Evolutionary conservation across 306 rosid species (phyloP), one percentile per base, ranked within the genome.

Genomic region (Citrullus mucosospermus): DNA sequence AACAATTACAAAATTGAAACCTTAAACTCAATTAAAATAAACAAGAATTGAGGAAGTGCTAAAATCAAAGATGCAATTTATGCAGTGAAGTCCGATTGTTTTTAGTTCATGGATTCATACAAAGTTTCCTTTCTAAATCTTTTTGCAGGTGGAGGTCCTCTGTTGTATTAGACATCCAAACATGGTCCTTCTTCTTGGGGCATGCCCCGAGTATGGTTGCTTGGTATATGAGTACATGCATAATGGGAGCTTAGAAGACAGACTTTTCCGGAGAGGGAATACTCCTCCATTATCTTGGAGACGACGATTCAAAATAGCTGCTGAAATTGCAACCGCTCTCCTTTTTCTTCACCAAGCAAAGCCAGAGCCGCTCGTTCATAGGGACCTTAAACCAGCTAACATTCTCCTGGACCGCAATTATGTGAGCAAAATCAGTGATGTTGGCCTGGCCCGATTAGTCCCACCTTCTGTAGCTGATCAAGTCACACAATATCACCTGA

Each of bases 111-210:
- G 56, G 18, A 75, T 48, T 17, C 28, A 32, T 75, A 71, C 80
- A 75, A 76, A 28, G 18, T 72, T 50, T 48, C 77, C 77, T 72
- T 50, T 16, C 22, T 48, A 6, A 48, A 48, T 72, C 6, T 9
- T 32, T 32, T 53, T 75, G 70, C 78, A 95, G 99, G 88, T 96
- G 84, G 99, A 96, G 84, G 96, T 96, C 48, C 89, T 96, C 46
- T 78, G 97, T 89, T 75, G 86, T 84, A 91, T 92, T 28, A 86
- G 97, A 82, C 96, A 96, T 85, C 99, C 99, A 6, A 84, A 96
- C 88, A 88, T 96, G 98, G 99, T 96, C 39, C 99, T 95, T 77
- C 93, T 95, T 83, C 91, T 95, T 58, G 98, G 98, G 38, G 98
- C 98, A 0, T 95, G 97, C 84, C 93, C 98, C 5, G 98, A 92